phyloP scores from a whole-genome alignment of 1,139 yeast genomes.

The Pichia sp. region DNA sequence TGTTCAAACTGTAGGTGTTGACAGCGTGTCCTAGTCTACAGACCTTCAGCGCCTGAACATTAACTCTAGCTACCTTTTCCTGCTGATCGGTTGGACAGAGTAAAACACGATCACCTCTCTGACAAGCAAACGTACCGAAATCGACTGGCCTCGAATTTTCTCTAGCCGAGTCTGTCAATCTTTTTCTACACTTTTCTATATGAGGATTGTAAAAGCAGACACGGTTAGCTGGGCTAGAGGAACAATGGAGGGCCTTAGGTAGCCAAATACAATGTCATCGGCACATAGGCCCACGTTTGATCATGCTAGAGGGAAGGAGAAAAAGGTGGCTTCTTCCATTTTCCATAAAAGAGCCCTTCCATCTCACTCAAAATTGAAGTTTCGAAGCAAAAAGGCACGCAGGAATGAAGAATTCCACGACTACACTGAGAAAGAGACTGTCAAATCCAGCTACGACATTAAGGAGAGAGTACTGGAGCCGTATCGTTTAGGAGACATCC shows the following conservation, averaged over 20 bases:
- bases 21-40: no score
- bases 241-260: neutral
- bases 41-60: no score
- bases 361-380: conserved; percentile 66
- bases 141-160: neutral
- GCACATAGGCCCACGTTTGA: conserved; percentile 90
- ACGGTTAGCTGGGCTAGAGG: no score
- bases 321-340: conserved; percentile 42
- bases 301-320: conserved; percentile 69
- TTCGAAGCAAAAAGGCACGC: conserved; percentile 40
- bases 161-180: neutral
- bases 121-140: neutral
- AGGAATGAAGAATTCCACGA: conserved; percentile 26
- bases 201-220: no score
- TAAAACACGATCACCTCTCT: neutral
- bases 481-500: no score
- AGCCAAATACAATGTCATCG: conserved; percentile 56
- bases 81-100: no score
- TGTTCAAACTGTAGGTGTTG: no score
- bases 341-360: conserved; percentile 66
- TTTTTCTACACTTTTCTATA: neutral
- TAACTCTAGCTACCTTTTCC: no score
- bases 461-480: neutral
- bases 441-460: conserved; percentile 1
- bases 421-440: conserved; percentile 17